Conservation (phyloP, 1,139 yeast species). For the Blastobotrys buckinghamii region DNA sequence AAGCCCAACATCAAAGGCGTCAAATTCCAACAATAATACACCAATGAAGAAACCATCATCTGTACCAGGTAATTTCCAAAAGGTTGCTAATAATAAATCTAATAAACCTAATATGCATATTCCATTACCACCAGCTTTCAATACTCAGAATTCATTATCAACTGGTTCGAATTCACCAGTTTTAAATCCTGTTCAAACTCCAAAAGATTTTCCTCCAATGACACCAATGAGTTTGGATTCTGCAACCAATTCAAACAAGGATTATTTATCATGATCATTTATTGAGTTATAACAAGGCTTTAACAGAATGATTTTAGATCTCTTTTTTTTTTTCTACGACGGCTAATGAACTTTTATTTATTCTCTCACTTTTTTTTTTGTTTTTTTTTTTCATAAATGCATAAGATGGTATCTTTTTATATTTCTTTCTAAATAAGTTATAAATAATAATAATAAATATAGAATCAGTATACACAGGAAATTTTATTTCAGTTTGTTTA, state of each 20-base stretch:
- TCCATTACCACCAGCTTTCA: constrained; percentile 2
- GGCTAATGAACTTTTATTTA: too few relatives aligned
- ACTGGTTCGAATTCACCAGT: not conserved
- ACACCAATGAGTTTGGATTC: constrained; percentile 11
- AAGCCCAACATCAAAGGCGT: not conserved
- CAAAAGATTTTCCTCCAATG: constrained; percentile 8
- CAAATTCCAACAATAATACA: not conserved
- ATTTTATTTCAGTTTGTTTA: too few relatives aligned
- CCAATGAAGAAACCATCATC: not conserved
- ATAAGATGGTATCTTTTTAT: not conserved
- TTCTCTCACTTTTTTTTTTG: not conserved
- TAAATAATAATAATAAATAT: not conserved
- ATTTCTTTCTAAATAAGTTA: not conserved
- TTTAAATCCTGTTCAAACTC: constrained; percentile 9
- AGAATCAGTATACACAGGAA: too few relatives aligned
- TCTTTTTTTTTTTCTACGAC: not conserved
- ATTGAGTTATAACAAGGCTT: not conserved
- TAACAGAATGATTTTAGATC: too few relatives aligned
- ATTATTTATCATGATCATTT: constrained; percentile 1
- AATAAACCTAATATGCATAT: constrained; percentile 3
- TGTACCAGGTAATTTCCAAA: not conserved
- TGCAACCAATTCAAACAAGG: not conserved
- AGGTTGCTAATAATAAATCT: not conserved
- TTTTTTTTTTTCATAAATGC: not conserved
- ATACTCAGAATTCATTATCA: not conserved